phyloP scores from a whole-genome alignment of 2,329 filamentous ascomycete genomes.

The Amauroascus verrucosus region DNA sequence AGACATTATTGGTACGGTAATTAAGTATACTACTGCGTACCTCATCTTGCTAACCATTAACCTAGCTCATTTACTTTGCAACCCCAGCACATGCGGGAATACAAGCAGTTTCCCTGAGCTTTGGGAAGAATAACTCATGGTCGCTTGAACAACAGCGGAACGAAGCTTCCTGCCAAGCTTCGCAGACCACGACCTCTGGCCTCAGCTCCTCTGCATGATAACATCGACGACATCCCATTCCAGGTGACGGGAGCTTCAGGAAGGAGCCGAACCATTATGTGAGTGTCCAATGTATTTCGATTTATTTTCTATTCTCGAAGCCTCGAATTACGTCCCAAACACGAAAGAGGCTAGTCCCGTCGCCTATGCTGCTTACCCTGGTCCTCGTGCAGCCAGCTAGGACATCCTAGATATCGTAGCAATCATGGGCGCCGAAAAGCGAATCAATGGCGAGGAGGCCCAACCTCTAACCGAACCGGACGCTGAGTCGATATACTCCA shows the following conservation, averaged over 20 bases:
- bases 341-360: background rate
- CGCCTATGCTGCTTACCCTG: background rate
- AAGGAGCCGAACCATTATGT: background rate
- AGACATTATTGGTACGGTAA: too few species aligned
- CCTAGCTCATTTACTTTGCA: too few species aligned
- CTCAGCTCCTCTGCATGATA: background rate
- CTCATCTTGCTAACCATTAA: too few species aligned
- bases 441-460: slow-evolving; percentile 14
- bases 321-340: background rate
- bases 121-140: too few species aligned
- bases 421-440: slow-evolving; percentile 14
- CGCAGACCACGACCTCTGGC: background rate
- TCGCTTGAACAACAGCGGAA: background rate
- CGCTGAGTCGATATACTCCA: slow-evolving; percentile 11
- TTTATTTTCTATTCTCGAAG: background rate
- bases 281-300: background rate
- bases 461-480: slow-evolving; percentile 15
- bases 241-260: background rate
- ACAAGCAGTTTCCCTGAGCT: too few species aligned
- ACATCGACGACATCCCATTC: background rate
- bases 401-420: background rate
- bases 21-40: too few species aligned
- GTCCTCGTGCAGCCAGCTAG: background rate
- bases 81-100: too few species aligned
- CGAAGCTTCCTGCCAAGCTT: slow-evolving; percentile 4